Evolutionary conservation across 73 alveolate genomes (phyloP), one percentile per base, ranked within the genome.

Genomic region (Uronychia setigera): DNA sequence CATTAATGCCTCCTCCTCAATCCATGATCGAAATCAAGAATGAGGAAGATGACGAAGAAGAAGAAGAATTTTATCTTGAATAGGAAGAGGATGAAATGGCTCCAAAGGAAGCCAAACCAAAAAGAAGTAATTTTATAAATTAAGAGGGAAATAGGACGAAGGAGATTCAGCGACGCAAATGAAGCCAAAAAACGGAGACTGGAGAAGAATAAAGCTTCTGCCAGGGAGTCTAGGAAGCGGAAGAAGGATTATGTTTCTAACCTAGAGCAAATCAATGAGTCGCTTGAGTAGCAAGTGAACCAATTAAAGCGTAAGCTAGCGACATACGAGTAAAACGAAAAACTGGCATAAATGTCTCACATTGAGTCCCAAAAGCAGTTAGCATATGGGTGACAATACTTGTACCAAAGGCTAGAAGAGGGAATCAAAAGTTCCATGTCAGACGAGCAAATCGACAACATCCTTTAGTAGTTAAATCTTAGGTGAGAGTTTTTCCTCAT

Each of bases 161-260:
- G 67, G 19, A 46, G 67, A 46, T 46, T 46, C 67, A 46, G 67
- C 19, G 67, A 46, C 67, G 67, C 67, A 5, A 58, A 87, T 86
- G 83, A 87, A 74, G 60, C 87, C 26, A 80, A 81, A 46, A 28
- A 75, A 29, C 29, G 93, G 35, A 32, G 93, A 75, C 82, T 93
- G 59, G 97, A 90, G 59, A 93, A 91, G 77, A 93, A 93, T 84
- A 86, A 95, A 60, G 94, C 90, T 67, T 91, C 96, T 26, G 97
- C 97, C 28, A 91, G 97, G 83, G 94, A 93, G 80, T 79, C 93
- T 19, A 74, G 97, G 78, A 93, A 87, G 83, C 81, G 97, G 74
- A 93, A 93, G 90, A 93, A 93, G 87, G 91, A 90, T 35, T 93
- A 93, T 75, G 58, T 93, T 0, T 89, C 60, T 58, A 78, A 90